Evolutionary conservation across 805 yeast species (phyloP).

Genomic region (Schwanniomyces yamadae): DNA sequence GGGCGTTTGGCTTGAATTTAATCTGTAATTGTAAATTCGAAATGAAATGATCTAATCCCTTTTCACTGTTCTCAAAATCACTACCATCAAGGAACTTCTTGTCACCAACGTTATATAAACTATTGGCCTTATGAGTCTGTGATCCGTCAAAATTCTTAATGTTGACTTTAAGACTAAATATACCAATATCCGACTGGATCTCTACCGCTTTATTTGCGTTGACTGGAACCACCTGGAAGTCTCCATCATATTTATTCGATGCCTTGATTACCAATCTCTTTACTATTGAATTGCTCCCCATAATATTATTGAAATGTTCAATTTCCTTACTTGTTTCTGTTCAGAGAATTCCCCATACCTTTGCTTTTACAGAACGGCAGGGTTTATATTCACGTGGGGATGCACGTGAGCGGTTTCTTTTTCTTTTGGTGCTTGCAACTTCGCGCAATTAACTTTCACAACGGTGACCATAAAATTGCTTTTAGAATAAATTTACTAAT

Average conservation of each 20-base stretch:
- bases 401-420: too few species aligned
- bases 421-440: too few species aligned
- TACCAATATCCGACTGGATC: conserved; percentile 39
- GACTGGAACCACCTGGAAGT: conserved; percentile 38
- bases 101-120: conserved; percentile 32
- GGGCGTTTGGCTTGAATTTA: conserved; percentile 41
- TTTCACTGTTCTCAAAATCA: conserved; percentile 4
- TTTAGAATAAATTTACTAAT: too few species aligned
- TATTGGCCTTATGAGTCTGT: conserved; percentile 29
- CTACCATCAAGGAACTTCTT: conserved; percentile 21
- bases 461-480: too few species aligned
- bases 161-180: conserved; percentile 38
- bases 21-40: conserved; percentile 35
- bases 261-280: conserved; percentile 36
- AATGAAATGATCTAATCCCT: conserved; percentile 2
- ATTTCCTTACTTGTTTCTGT: too few species aligned
- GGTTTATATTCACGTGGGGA: too few species aligned
- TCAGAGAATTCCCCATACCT: too few species aligned
- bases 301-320: too few species aligned
- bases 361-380: too few species aligned
- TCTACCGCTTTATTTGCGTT: conserved; percentile 38
- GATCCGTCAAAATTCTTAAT: conserved; percentile 50
- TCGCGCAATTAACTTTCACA: too few species aligned
- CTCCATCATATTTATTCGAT: conserved; percentile 23
- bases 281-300: conserved; percentile 10